Evolutionary conservation across 2,329 filamentous ascomycete genomes (phyloP).

Genomic region (Fusarium citri): DNA sequence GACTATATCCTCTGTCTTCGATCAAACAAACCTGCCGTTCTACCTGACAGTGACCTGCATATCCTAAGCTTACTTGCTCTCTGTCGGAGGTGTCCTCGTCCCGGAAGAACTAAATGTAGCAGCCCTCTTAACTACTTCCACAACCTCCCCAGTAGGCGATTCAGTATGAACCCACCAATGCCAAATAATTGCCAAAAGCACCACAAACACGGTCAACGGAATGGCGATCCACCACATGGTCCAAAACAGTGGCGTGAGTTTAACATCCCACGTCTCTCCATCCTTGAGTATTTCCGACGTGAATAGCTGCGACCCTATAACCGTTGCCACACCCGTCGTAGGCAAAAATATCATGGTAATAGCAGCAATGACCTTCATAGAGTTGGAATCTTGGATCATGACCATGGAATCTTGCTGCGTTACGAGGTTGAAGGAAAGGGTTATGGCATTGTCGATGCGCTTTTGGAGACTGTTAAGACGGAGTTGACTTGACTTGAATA

Average conservation of each 20-base stretch:
- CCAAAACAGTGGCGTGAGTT: slow-evolving; percentile 47
- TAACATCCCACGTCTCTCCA: slow-evolving; percentile 39
- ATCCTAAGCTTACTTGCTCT: background rate
- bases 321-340: slow-evolving; percentile 51
- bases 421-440: slow-evolving; percentile 52
- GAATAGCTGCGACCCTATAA: slow-evolving; percentile 48
- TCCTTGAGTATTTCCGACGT: slow-evolving; percentile 36
- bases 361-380: slow-evolving; percentile 53
- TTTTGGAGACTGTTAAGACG: slow-evolving; percentile 51
- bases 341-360: slow-evolving; percentile 55
- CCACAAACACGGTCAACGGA: slow-evolving; percentile 44
- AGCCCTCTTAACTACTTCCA: slow-evolving; percentile 37
- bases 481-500: slow-evolving; percentile 53
- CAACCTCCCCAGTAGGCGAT: slow-evolving; percentile 35
- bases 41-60: background rate
- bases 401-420: slow-evolving; percentile 53
- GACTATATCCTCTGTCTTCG: background rate
- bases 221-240: slow-evolving; percentile 48
- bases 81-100: slow-evolving; percentile 20
- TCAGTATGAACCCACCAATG: slow-evolving; percentile 47
- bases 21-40: background rate
- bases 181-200: slow-evolving; percentile 44
- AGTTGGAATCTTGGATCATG: slow-evolving; percentile 51
- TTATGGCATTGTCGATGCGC: slow-evolving; percentile 51
- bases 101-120: slow-evolving; percentile 35